Percentiles rank a stretch among this genome's conserved stretches.
These are phyloP conservation scores for Collybia sordida DNA, from an alignment of 768 basidiomycete genomes.

Conservation along the genomic window DNA sequence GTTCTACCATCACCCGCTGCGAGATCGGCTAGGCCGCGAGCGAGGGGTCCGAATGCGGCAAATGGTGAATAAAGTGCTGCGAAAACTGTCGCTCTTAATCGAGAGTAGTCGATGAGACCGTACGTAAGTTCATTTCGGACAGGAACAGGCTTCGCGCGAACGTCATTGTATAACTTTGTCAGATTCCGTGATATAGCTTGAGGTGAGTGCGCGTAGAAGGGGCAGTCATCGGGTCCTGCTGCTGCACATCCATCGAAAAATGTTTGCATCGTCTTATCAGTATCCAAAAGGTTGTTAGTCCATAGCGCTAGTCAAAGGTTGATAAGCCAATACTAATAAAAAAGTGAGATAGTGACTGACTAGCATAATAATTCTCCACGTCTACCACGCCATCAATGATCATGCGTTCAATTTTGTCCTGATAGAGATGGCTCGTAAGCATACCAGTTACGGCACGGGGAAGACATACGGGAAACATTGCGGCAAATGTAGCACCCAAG, in stretches of 20 bases:
- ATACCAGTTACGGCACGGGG: neutral
- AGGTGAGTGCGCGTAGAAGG: slow-evolving; percentile 37
- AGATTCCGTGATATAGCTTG: slow-evolving; percentile 32
- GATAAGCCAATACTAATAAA: neutral
- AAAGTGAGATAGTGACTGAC: slow-evolving; percentile 16
- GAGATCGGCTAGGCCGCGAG: slow-evolving; percentile 33
- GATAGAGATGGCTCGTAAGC: neutral
- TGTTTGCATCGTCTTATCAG: slow-evolving; percentile 30
- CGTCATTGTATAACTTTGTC: slow-evolving; percentile 27
- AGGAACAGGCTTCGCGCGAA: slow-evolving; percentile 32
- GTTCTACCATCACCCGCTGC: slow-evolving; percentile 27
- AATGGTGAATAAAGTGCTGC: slow-evolving; percentile 34
- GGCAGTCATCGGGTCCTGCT: slow-evolving; percentile 33
- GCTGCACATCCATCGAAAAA: slow-evolving; percentile 37
- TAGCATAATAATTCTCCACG: slow-evolving; percentile 36
- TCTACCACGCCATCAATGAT: slow-evolving; percentile 43
- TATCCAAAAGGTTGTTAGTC: slow-evolving; percentile 34
- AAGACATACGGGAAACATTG: slow-evolving; percentile 24
- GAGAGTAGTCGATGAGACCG: slow-evolving; percentile 35
- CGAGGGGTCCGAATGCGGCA: slow-evolving; percentile 28
- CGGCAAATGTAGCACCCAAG: slow-evolving; percentile 25
- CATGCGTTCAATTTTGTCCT: slow-evolving; percentile 38
- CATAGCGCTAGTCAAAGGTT: slow-evolving; percentile 23
- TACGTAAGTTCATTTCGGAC: slow-evolving; percentile 27
- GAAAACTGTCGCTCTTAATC: slow-evolving; percentile 30